Evolutionary conservation across 495 filamentous ascomycete genomes (phyloP), one percentile per base, ranked within the genome.

Genomic region (Neohortaea acidophila): DNA sequence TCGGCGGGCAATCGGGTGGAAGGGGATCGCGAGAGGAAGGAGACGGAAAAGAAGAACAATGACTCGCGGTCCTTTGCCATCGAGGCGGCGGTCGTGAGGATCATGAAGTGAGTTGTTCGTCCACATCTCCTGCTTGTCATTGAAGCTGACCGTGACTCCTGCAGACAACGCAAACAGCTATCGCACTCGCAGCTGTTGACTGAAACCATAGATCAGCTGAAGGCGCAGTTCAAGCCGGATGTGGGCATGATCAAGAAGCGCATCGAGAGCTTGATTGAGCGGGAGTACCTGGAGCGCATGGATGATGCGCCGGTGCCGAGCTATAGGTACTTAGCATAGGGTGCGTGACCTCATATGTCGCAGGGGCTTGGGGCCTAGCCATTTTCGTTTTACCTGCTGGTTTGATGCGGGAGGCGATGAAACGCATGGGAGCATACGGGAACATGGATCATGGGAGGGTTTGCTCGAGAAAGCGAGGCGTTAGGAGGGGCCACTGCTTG

Each of bases 211-310:
- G 64, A 68, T 31, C 83, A 92, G 54, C 66, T 96, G 2, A 64
- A 71, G 1, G 53, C 63, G 18, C 77, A 86, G 36, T 99, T 99
- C 63, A 77, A 77, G 41, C 91, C 89, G 0, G 87, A 96, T 43
- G 67, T 94, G 22, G 67, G 68, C 26, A 81, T 96, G 68, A 78
- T 96, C 60, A 99, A 99, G 65, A 77, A 73, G 53, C 73, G 81
- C n/a, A 83, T 99, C 41, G 89, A 99, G 56, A 81, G 79, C 49
- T 59, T 99, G 46, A 89, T 99, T 36, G 77, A 80, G 44, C 70
- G 85, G 31, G 89, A 99, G 53, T 99, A 94, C 51, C 60, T 99
- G n/a, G 87, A 92, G 58, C 74, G 89, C 19, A 63, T 87, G 0
- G 79, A 84, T 14, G 72, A 75, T 21, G 63, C 60, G 2, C 71